phyloP scores from a whole-genome alignment of 2,329 filamentous ascomycete species.

The Neofusicoccum sp. region DNA sequence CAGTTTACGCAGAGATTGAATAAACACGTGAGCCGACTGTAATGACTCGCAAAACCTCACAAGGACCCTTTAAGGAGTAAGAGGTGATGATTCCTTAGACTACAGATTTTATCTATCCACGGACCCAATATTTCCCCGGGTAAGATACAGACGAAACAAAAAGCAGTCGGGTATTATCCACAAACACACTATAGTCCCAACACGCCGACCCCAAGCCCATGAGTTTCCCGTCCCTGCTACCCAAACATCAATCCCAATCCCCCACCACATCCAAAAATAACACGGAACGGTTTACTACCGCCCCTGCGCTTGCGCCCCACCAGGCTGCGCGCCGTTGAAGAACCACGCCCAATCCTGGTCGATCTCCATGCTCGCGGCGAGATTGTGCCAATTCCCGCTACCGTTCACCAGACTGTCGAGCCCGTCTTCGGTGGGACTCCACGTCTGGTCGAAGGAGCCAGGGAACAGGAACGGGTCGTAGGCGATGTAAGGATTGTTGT shows the following conservation, averaged over 20 bases:
- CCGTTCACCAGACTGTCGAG: conserved; percentile 33
- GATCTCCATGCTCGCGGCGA: conserved; percentile 36
- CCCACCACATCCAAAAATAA: neutral
- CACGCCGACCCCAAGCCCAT: too few relatives aligned
- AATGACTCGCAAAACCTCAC: too few relatives aligned
- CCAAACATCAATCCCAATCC: too few relatives aligned
- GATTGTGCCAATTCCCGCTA: conserved; percentile 39
- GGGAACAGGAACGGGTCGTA: conserved; percentile 19
- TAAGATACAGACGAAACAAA: neutral
- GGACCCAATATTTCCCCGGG: too few relatives aligned
- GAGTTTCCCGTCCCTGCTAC: too few relatives aligned
- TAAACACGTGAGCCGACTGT: too few relatives aligned
- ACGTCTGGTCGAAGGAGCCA: neutral
- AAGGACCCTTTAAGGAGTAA: too few relatives aligned
- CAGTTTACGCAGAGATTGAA: too few relatives aligned
- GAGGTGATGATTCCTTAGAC: too few relatives aligned
- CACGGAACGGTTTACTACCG: neutral
- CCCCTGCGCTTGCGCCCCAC: neutral
- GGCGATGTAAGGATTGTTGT: conserved; percentile 3
- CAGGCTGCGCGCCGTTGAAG: conserved; percentile 32
- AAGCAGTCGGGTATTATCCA: neutral
- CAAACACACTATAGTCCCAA: neutral
- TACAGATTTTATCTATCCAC: too few relatives aligned
- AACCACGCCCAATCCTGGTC: conserved; percentile 46
- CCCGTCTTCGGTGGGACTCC: neutral